Conservation (phyloP, 2,329 filamentous ascomycete genomes). For the Fusarium sp. region DNA sequence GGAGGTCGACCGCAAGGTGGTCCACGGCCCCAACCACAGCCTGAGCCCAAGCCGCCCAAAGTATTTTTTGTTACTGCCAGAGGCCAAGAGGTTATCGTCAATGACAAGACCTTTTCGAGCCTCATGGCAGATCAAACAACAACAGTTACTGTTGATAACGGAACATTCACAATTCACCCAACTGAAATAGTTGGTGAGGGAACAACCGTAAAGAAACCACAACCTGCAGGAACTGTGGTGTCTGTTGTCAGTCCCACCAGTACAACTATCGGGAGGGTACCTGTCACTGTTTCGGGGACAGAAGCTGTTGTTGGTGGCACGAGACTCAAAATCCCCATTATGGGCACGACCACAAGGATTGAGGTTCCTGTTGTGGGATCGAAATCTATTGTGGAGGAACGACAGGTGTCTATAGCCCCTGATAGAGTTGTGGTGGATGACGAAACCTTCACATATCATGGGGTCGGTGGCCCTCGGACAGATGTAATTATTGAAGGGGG, state of each 20-base stretch:
- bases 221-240: conserved; percentile 49
- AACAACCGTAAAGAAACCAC: conserved; percentile 59
- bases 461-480: conserved; percentile 53
- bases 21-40: conserved; percentile 1
- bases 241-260: conserved; percentile 55
- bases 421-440: conserved; percentile 54
- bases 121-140: conserved; percentile 56
- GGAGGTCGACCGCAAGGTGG: conserved; percentile 5
- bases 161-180: conserved; percentile 64
- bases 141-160: conserved; percentile 57
- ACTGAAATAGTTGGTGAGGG: conserved; percentile 61
- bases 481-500: conserved; percentile 64
- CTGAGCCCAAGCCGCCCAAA: conserved; percentile 26
- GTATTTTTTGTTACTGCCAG: conserved; percentile 60
- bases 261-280: conserved; percentile 56
- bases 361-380: conserved; percentile 55
- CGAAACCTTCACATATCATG: conserved; percentile 55
- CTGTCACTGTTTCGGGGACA: conserved; percentile 59
- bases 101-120: conserved; percentile 60
- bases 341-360: conserved; percentile 55
- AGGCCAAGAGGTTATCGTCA: conserved; percentile 62
- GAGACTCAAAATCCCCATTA: conserved; percentile 57
- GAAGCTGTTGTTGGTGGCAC: conserved; percentile 59
- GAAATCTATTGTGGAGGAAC: conserved; percentile 53
- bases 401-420: conserved; percentile 53